These are phyloP conservation scores for Dioscorea zingiberensis DNA, from an alignment of 106 monocot genomes.

Conservation along the genomic window DNA sequence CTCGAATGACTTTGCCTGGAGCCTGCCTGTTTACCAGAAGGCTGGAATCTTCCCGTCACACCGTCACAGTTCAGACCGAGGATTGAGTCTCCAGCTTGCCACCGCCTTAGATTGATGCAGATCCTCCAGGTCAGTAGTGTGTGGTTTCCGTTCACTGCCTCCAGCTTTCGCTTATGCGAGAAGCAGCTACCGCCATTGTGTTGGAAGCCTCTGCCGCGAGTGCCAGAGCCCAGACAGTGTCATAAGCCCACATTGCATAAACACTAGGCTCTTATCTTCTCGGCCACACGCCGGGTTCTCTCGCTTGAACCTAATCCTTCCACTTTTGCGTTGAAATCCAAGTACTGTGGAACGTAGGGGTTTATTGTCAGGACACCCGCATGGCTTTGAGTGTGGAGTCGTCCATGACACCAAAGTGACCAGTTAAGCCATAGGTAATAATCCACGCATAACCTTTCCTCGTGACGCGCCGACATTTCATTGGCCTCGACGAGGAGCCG, in stretches of 20 bases:
- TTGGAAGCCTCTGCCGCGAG: slow-evolving; percentile 22
- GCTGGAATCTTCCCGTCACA: slow-evolving; percentile 40
- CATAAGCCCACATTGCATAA: slow-evolving; percentile 13
- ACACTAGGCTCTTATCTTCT: neutral
- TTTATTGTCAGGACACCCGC: slow-evolving; percentile 54
- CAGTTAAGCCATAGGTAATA: slow-evolving; percentile 35
- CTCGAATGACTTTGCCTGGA: slow-evolving; percentile 10
- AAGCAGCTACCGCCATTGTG: too few species aligned
- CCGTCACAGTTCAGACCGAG: slow-evolving; percentile 24
- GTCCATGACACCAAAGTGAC: slow-evolving; percentile 14
- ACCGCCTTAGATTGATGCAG: too few species aligned
- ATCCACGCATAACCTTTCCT: slow-evolving; percentile 62
- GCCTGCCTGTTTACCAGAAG: slow-evolving; percentile 14
- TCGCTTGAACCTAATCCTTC: slow-evolving; percentile 8
- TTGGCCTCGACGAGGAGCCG: slow-evolving; percentile 27
- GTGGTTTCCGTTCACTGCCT: too few species aligned
- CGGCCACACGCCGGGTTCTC: neutral
- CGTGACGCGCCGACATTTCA: slow-evolving; percentile 38
- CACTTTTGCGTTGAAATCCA: slow-evolving; percentile 28
- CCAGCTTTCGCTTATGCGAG: too few species aligned
- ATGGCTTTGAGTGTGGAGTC: slow-evolving; percentile 10
- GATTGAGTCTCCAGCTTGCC: neutral
- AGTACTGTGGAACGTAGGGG: slow-evolving; percentile 19
- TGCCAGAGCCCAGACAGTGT: slow-evolving; percentile 16
- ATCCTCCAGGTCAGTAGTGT: too few species aligned